A percentile compares a stretch with the other conserved stretches of the same genome.
Conservation (phyloP, 2,329 filamentous ascomycete species). For the Catunica adiposa region DNA sequence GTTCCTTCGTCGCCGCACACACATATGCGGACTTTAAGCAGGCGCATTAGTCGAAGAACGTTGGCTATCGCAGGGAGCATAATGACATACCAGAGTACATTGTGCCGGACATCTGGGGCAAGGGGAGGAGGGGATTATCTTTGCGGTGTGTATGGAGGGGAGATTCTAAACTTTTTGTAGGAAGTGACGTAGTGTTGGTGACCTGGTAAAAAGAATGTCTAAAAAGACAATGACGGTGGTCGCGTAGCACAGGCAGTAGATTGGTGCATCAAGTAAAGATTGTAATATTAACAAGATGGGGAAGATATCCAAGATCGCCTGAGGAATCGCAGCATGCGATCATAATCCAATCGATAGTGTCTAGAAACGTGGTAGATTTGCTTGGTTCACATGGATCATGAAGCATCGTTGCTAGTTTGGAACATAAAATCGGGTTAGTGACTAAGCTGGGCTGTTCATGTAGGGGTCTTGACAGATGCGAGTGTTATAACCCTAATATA, state of each 20-base stretch:
- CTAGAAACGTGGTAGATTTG: background rate
- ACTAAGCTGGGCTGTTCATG: background rate
- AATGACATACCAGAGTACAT: constrained; percentile 1
- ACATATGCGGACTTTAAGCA: constrained; percentile 61
- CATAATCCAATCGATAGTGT: background rate
- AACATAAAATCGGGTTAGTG: background rate
- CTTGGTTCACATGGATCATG: background rate
- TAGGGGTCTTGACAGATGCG: background rate
- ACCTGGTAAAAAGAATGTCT: background rate
- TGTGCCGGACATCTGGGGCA: background rate
- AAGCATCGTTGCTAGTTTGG: background rate
- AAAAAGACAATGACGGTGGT: background rate
- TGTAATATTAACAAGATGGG: no score
- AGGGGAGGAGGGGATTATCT: background rate
- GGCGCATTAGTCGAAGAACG: background rate
- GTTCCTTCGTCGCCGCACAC: constrained; percentile 92
- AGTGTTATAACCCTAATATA: background rate
- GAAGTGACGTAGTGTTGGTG: background rate
- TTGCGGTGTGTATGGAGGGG: background rate
- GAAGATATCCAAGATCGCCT: no score
- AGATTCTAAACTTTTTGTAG: background rate
- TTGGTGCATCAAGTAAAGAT: no score
- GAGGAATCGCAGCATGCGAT: background rate
- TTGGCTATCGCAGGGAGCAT: background rate
- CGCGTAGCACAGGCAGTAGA: background rate